Conservation (phyloP, 2,329 filamentous ascomycete species). For the Cladosporium sp. region DNA sequence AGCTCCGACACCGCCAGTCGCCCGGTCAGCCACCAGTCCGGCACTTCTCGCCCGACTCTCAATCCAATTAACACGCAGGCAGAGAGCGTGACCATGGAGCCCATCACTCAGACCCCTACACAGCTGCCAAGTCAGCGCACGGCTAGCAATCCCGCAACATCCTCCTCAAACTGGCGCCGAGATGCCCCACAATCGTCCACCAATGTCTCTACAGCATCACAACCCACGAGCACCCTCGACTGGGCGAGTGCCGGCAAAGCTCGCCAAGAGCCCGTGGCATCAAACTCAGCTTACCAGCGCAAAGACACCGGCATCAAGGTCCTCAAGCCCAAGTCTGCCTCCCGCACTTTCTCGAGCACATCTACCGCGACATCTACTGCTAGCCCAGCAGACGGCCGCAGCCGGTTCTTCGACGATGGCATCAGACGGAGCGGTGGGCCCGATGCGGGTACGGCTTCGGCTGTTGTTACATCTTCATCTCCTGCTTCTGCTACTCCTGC, state of each 20-base stretch:
- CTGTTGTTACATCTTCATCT: constrained; percentile 4
- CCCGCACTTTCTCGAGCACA: constrained; percentile 47
- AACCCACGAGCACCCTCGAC: constrained; percentile 17
- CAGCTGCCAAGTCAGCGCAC: constrained; percentile 10
- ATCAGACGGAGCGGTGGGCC: constrained; percentile 34
- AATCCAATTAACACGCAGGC: constrained; percentile 29
- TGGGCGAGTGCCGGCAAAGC: constrained; percentile 19
- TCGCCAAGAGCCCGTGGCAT: constrained; percentile 30
- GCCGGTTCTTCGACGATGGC: constrained; percentile 52
- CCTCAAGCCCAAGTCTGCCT: constrained; percentile 71
- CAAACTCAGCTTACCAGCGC: constrained; percentile 67
- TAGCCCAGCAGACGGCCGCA: constrained; percentile 26
- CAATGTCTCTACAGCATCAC: background rate
- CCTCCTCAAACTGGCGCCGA: constrained; percentile 52
- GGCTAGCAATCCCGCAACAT: constrained; percentile 44
- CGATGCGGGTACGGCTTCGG: constrained; percentile 19
- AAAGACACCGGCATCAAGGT: constrained; percentile 84
- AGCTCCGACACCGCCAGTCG: constrained; percentile 31
- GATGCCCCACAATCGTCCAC: constrained; percentile 32
- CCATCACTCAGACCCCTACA: background rate
- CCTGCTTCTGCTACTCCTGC: constrained; percentile 10
- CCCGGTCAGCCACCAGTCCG: constrained; percentile 31
- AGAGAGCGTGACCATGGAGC: constrained; percentile 21
- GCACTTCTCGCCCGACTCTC: constrained; percentile 29
- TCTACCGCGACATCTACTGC: constrained; percentile 37